Evolutionary conservation across 1,284 basidiomycete species (phyloP), one percentile per base, ranked within the genome.

Genomic region (Ustilago trichophora): DNA sequence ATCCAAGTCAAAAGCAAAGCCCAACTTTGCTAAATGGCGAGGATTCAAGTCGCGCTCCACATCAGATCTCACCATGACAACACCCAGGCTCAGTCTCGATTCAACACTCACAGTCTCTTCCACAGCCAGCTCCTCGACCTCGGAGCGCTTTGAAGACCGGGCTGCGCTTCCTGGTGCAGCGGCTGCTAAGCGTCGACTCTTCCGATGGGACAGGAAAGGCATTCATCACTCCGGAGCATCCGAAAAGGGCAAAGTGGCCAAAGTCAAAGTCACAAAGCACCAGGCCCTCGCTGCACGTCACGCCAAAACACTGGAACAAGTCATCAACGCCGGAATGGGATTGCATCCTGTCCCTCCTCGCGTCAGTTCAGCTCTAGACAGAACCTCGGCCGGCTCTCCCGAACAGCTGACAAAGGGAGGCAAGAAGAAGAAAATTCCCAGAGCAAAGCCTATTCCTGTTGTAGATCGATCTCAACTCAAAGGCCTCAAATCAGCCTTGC

Each of bases 281-380:
- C 68, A 74, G 33, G 72, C 62, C 0, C 16, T 65, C 1, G 72
- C 72, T n/a, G 69, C 68, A 15, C 45, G 74, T n/a, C 74, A 76
- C 46, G 74, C 74, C n/a, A 69, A 65, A 43, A 64, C 63, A 4
- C 63, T 76, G 13, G 74, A 76, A 33, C 68, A 74, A 40, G 69
- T 76, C 51, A 74, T 76, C 55, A 76, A 69, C 26, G 73, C 72
- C 9, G 69, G 70, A 4, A 64, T 62, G 56, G 70, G 70, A 2
- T 51, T 72, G 12, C 56, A 69, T 44, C 69, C 60, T 16, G 32
- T 63, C 18, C 47, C 46, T 25, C 38, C 53, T 21, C 60, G 65
- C 15, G 25, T 43, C 25, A 52, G 50, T 32, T 64, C 62, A 1
- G 27, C 62, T 1, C n/a, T 21, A 4, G 37, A 52, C 24, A 13